Base-by-base conservation (phyloP, 179 eudicot species). In the Heliamphora ciliata region DNA sequence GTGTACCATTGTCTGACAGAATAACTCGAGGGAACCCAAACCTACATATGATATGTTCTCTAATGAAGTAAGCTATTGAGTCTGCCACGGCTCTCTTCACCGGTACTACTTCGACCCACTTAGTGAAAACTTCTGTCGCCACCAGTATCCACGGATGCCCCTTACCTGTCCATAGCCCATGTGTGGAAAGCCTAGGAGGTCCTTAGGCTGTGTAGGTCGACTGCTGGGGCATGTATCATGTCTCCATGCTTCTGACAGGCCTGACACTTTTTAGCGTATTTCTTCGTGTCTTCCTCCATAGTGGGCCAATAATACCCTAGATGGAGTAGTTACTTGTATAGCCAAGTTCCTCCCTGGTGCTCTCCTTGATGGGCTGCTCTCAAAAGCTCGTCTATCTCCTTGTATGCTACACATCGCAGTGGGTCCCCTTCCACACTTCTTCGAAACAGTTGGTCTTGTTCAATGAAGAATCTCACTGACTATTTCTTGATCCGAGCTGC, bases 331-430 rank as follows among this genome's bases (percentile, higher is more conserved):
- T 69, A 48, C 1, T 68, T 0, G 73, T 68, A 68, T 0, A 68
- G 4, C 5, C 31, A 31, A 1, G 8, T 9, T 1, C 72, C 48
- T 8, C 48, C 72, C 13, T 40, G 72, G 5, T 68, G 68, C 18
- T 18, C 8, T 0, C n/a, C 4, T 18, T 64, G 7, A 4, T n/a
- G 68, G 2, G 1, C 40, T 17, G 0, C 8, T 1, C 8, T 0
- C 1, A 24, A 4, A 0, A 2, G 3, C 44, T 2, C 14, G 1
- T 2, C 1, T 0, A 24, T 8, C 0, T 24, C 46, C 0, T 8
- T 2, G 3, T 14, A 1, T 2, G 10, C 31, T n/a, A 65, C 0
- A 3, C 69, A 65, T 6, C 44, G 8, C 2, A 18, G 8, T 6
- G 44, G 68, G 0, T 4, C 6, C 0, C 24, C 31, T 6, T 18